These are phyloP conservation scores for Aspergillus nanangensis DNA, from an alignment of 495 filamentous ascomycete genomes.

Conservation along the genomic window DNA sequence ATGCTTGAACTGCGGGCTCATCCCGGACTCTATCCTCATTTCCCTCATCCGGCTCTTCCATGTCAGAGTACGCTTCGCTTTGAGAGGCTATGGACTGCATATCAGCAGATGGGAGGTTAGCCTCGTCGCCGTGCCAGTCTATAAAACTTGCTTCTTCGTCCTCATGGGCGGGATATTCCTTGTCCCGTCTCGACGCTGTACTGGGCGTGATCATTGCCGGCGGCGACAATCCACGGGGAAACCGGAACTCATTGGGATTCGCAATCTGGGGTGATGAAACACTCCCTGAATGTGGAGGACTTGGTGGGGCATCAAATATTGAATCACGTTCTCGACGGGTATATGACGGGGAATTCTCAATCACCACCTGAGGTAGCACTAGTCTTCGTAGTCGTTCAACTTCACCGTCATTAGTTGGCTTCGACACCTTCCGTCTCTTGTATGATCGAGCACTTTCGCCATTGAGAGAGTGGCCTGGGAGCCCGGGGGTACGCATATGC, in stretches of 20 bases:
- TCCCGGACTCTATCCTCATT: conserved; percentile 14
- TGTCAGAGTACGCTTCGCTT: conserved; percentile 8
- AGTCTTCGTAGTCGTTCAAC: conserved; percentile 5
- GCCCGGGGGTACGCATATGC: too few species aligned
- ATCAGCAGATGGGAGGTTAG: conserved; percentile 17
- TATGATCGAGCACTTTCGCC: conserved; percentile 1
- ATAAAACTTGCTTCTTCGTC: conserved; percentile 2
- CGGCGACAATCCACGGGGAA: conserved; percentile 35
- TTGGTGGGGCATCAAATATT: conserved; percentile 31
- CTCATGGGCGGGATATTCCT: conserved; percentile 5
- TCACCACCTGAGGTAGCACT: conserved; percentile 21
- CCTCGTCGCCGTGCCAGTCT: conserved; percentile 10
- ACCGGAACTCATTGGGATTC: conserved; percentile 29
- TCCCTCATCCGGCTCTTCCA: background rate
- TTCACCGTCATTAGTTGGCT: conserved; percentile 11
- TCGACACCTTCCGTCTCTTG: conserved; percentile 34
- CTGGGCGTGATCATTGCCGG: conserved; percentile 25
- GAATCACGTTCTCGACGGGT: conserved; percentile 6
- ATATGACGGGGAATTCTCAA: conserved; percentile 16
- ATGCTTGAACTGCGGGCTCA: conserved; percentile 28
- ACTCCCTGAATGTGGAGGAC: conserved; percentile 37
- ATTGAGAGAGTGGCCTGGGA: conserved; percentile 5
- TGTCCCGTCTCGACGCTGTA: conserved; percentile 19
- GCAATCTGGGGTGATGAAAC: conserved; percentile 18
- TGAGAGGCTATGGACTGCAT: conserved; percentile 16